Percentiles rank a stretch among this genome's conserved stretches.
These are phyloP conservation scores for Hydnomerulius pinastri DNA, from an alignment of 768 basidiomycete species.

Conservation along the genomic window DNA sequence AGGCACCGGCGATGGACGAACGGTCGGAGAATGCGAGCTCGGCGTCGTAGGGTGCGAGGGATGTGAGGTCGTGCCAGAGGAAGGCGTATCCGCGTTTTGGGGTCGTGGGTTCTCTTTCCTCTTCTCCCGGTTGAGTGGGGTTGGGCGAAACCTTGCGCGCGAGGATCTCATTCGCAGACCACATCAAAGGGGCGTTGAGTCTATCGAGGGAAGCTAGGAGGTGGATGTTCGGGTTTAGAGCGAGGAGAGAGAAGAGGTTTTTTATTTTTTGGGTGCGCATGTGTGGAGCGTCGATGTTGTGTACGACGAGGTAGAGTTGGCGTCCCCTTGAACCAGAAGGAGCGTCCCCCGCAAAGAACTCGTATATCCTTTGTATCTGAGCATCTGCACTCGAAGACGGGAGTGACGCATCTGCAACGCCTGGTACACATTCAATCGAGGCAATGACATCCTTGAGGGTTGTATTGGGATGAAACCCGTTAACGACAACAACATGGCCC, in stretches of 20 bases:
- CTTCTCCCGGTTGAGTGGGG: constrained; percentile 20
- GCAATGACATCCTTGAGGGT: constrained; percentile 67
- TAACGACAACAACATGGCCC: constrained; percentile 77
- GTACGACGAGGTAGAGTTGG: constrained; percentile 77
- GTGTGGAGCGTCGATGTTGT: constrained; percentile 83
- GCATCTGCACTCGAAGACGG: constrained; percentile 47
- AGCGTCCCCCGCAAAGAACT: constrained; percentile 50
- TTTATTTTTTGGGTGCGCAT: constrained; percentile 66
- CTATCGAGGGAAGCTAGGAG: constrained; percentile 87
- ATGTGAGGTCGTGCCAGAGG: constrained; percentile 91
- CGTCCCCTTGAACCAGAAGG: constrained; percentile 22
- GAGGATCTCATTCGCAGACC: constrained; percentile 67
- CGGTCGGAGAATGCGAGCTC: constrained; percentile 72
- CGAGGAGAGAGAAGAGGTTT: constrained; percentile 70
- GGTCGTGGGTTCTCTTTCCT: constrained; percentile 9
- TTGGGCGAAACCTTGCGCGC: constrained; percentile 44
- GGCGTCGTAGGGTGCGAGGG: constrained; percentile 77
- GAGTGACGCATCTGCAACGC: constrained; percentile 7
- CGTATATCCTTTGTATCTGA: constrained; percentile 64
- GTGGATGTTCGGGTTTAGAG: constrained; percentile 74
- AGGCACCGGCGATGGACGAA: constrained; percentile 58
- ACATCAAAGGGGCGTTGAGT: constrained; percentile 80
- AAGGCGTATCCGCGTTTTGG: constrained; percentile 61
- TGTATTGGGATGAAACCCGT: constrained; percentile 75
- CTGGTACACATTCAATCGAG: constrained; percentile 49